Percentiles rank a stretch among this genome's conserved stretches.
Evolutionary conservation across 805 yeast genomes (phyloP).

Genomic region (Yarrowia deformans): DNA sequence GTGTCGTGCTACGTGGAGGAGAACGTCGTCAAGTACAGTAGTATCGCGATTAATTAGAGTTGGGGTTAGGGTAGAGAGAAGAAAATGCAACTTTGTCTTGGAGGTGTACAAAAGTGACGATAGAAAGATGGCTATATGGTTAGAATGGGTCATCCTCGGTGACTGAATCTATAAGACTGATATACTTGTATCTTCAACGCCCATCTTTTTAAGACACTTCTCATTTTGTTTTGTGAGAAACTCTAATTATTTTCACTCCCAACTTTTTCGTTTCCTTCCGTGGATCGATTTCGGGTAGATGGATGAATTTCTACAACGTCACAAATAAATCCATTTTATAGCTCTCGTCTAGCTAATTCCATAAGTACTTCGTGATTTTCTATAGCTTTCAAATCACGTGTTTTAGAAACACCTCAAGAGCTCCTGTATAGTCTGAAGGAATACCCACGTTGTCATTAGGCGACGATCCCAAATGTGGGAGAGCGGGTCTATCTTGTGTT

Average conservation of each 20-base stretch:
- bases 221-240: not conserved
- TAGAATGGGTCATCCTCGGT: not conserved
- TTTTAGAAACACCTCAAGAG: not conserved
- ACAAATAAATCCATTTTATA: not conserved
- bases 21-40: slow-evolving; percentile 1
- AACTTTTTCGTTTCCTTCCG: not conserved
- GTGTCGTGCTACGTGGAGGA: slow-evolving; percentile 27
- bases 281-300: not conserved
- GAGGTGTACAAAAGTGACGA: not conserved
- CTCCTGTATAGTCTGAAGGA: not conserved
- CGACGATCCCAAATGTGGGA: not conserved
- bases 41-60: slow-evolving; percentile 35
- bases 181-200: too few relatives aligned
- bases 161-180: not conserved
- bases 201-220: not conserved
- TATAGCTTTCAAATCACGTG: not conserved
- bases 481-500: not conserved
- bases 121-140: not conserved
- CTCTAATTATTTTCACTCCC: slow-evolving; percentile 12
- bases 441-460: slow-evolving; percentile 24
- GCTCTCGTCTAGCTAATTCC: too few relatives aligned
- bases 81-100: not conserved
- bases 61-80: slow-evolving; percentile 19
- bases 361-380: not conserved
- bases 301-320: too few relatives aligned